phyloP scores from a whole-genome alignment of 352 stramenopile species.

The Pythium guiyangense region DNA sequence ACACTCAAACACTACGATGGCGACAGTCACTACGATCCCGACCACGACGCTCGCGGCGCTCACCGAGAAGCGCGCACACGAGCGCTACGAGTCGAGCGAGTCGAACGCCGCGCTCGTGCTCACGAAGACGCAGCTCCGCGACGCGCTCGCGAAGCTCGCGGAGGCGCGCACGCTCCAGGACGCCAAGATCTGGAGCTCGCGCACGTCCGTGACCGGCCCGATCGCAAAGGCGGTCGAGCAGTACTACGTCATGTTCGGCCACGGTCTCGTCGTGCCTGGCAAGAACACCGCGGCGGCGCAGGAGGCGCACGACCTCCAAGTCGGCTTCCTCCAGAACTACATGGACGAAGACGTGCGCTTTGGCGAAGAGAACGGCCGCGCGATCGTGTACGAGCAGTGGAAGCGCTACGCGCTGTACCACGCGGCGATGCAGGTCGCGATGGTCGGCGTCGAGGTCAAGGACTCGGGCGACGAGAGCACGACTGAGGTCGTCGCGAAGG shows the following conservation, averaged over 20 bases:
- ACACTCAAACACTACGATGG: background rate
- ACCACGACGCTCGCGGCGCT: slow-evolving; percentile 7
- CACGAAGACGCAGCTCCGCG: slow-evolving; percentile 10
- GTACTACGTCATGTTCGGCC: slow-evolving; percentile 17
- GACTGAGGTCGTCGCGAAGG: slow-evolving; percentile 12
- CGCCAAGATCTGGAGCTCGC: slow-evolving; percentile 15
- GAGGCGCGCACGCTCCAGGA: slow-evolving; percentile 11
- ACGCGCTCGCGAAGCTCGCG: slow-evolving; percentile 8
- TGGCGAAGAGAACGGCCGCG: slow-evolving; percentile 9
- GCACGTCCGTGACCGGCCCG: slow-evolving; percentile 10
- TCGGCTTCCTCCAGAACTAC: slow-evolving; percentile 32
- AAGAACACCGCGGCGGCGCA: slow-evolving; percentile 1
- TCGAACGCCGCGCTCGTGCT: background rate
- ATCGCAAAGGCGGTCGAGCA: slow-evolving; percentile 12
- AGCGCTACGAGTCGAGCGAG: slow-evolving; percentile 11
- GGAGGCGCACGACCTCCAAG: slow-evolving; percentile 14
- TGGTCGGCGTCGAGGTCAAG: slow-evolving; percentile 6
- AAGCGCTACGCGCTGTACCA: slow-evolving; percentile 17
- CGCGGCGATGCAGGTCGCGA: slow-evolving; percentile 13
- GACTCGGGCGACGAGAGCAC: slow-evolving; percentile 6
- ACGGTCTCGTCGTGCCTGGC: slow-evolving; percentile 9
- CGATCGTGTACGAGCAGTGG: slow-evolving; percentile 19
- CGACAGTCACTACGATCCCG: background rate
- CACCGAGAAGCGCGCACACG: slow-evolving; percentile 8
- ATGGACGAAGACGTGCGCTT: slow-evolving; percentile 41